These are phyloP conservation scores for Neurospora tetrasperma DNA, from an alignment of 495 filamentous ascomycete species.

Conservation along the genomic window DNA sequence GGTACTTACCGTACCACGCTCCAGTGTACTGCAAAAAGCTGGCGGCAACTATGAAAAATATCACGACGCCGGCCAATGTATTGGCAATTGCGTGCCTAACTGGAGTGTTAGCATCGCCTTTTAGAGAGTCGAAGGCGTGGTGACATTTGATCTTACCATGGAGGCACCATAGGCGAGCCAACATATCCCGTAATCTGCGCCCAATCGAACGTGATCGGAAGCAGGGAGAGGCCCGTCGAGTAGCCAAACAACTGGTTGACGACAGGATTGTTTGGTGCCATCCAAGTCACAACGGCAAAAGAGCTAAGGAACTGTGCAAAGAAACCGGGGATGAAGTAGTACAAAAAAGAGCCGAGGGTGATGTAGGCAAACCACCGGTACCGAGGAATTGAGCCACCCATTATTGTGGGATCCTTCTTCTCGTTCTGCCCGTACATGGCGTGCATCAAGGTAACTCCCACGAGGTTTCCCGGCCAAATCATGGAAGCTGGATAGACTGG, in stretches of 20 bases:
- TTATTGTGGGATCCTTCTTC: constrained; percentile 32
- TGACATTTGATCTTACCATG: constrained; percentile 33
- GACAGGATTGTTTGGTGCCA: constrained; percentile 49
- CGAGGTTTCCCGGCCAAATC: constrained; percentile 64
- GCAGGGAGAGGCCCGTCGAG: constrained; percentile 47
- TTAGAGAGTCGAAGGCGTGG: not conserved
- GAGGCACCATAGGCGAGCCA: constrained; percentile 46
- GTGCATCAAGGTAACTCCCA: constrained; percentile 55
- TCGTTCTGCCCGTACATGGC: constrained; percentile 56
- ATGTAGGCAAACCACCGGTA: constrained; percentile 49
- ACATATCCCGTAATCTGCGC: constrained; percentile 50
- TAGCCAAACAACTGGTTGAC: constrained; percentile 64
- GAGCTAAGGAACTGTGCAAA: constrained; percentile 47
- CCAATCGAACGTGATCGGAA: constrained; percentile 59
- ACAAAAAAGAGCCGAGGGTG: constrained; percentile 40
- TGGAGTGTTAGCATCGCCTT: not conserved
- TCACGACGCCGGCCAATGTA: constrained; percentile 49
- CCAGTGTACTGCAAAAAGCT: constrained; percentile 52
- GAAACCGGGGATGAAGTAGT: constrained; percentile 52
- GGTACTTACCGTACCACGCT: constrained; percentile 50
- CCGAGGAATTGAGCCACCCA: constrained; percentile 48
- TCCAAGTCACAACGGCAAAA: constrained; percentile 54
- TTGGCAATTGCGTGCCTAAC: constrained; percentile 46
- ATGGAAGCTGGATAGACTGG: constrained; percentile 54
- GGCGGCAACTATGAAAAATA: constrained; percentile 40